Evolutionary conservation across 2,329 filamentous ascomycete species (phyloP), one percentile per base, ranked within the genome.

Genomic region (Podosphaera xanthii): DNA sequence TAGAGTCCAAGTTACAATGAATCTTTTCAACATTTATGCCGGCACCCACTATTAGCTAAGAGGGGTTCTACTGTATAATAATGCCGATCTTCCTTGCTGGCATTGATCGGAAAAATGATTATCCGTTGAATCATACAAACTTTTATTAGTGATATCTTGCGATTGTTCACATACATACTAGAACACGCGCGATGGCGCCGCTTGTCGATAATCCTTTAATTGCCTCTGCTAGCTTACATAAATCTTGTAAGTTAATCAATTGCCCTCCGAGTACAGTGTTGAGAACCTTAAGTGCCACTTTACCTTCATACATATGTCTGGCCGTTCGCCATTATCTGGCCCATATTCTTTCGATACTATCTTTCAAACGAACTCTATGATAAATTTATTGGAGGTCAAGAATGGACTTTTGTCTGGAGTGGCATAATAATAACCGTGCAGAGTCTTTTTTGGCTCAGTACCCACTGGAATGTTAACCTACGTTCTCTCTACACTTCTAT

Each of bases 331-430:
- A 82, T 96, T 65, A 76, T 90, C 67, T 98, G 94, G 90, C 92
- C 94, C 58, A 74, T 86, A 67, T 97, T 97, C 72, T 80, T 95
- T 64, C 81, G 86, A 70, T 82, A 90, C 72, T 97, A 95, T 71
- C 81, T 94, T 59, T 85, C 82, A 31, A 77, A 82, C 62, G 84
- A 88, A 59, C 82, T 87, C 64, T 98, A 98, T 72, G 85, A 94
- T 64, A 84, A 83, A 69, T 83, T 97, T 74, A 94, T 98, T 64
- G 81, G 86, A 67, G 90, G 85, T n/a, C 83, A 86, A 66, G 92
- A 98, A 76, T 98, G 92, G 91, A 97, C 94, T 0, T 94, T 95
- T 70, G 87, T 98, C 63, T 98, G 87, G 83, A 80, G 85, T 64
- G 91, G 86, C 67, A 78, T 82, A 65, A 96, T 98, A 69, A 77